Evolutionary conservation across 2,329 filamentous ascomycete species (phyloP).

Genomic region (Aureobasidium sp.): DNA sequence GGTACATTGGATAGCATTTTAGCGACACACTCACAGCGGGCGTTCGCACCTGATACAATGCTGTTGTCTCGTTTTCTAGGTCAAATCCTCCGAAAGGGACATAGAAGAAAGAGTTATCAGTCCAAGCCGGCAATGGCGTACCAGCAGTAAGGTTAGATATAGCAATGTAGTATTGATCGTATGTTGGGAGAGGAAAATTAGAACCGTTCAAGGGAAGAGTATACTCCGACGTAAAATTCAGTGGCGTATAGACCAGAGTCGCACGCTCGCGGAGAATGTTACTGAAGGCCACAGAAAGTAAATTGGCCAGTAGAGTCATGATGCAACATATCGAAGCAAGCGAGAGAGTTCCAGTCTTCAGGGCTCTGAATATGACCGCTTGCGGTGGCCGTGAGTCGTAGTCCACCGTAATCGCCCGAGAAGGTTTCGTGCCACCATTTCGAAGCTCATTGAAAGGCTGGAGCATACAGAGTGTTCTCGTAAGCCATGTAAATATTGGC

Average conservation of each 20-base stretch:
- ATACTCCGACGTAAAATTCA: constrained; percentile 15
- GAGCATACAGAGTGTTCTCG: constrained; percentile 44
- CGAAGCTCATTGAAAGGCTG: constrained; percentile 47
- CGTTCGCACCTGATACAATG: constrained; percentile 22
- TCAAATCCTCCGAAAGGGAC: constrained; percentile 30
- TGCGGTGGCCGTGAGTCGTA: constrained; percentile 52
- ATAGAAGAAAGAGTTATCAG: constrained; percentile 38
- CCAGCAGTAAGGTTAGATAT: constrained; percentile 39
- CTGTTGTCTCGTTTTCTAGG: constrained; percentile 11
- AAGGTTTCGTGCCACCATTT: constrained; percentile 27
- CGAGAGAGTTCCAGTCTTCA: constrained; percentile 37
- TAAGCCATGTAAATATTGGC: constrained; percentile 48
- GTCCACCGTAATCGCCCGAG: constrained; percentile 31
- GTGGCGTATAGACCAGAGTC: constrained; percentile 7
- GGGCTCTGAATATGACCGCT: constrained; percentile 38
- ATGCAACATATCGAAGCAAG: constrained; percentile 38
- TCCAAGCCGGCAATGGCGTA: constrained; percentile 44
- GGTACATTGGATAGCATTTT: constrained; percentile 24
- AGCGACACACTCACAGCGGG: constrained; percentile 27
- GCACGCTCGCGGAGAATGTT: constrained; percentile 40
- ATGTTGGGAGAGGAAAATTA: background rate
- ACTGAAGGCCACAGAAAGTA: constrained; percentile 45
- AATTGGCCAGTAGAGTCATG: constrained; percentile 42
- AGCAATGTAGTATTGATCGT: constrained; percentile 34
- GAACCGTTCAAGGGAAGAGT: constrained; percentile 24